Evolutionary conservation across 1,139 yeast genomes (phyloP).

Genomic region (Saccharomyces hybrid): DNA sequence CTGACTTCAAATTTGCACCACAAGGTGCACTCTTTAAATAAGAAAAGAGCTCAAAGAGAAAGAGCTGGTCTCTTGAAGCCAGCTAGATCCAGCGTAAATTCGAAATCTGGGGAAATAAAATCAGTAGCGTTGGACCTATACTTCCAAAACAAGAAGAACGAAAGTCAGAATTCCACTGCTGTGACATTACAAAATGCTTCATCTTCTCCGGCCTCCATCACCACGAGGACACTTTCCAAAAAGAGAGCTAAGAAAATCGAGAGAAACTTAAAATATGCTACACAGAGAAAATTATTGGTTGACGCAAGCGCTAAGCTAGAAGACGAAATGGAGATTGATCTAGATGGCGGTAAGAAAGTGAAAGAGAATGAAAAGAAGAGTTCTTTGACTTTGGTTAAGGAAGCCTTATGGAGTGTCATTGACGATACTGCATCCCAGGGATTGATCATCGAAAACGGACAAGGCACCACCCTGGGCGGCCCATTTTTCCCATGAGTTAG

Average conservation of each 20-base stretch:
- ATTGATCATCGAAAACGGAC: conserved; percentile 44
- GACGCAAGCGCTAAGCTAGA: conserved; percentile 43
- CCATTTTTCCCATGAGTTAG: conserved; percentile 35
- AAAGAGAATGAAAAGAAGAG: conserved; percentile 29
- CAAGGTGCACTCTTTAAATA: conserved; percentile 48
- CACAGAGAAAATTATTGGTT: conserved; percentile 45
- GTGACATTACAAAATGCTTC: not conserved
- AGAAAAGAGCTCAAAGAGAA: conserved; percentile 51
- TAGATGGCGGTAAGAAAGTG: conserved; percentile 35
- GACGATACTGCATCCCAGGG: conserved; percentile 45
- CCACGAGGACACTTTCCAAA: conserved; percentile 60
- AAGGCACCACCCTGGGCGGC: conserved; percentile 82
- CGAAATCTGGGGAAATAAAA: conserved; percentile 42
- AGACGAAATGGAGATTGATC: conserved; percentile 41
- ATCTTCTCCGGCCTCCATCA: conserved; percentile 37
- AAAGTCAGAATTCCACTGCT: conserved; percentile 13
- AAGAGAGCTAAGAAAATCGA: conserved; percentile 78
- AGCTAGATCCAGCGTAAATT: conserved; percentile 40
- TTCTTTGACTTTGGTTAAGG: conserved; percentile 46
- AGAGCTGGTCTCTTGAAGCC: conserved; percentile 37
- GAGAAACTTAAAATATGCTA: conserved; percentile 66
- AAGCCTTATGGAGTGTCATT: conserved; percentile 61
- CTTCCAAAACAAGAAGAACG: conserved; percentile 34
- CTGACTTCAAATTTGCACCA: conserved; percentile 48
- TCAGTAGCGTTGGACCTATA: conserved; percentile 62